These are phyloP conservation scores for Mentha longifolia DNA, from an alignment of 257 asterid species.

Conservation along the genomic window DNA sequence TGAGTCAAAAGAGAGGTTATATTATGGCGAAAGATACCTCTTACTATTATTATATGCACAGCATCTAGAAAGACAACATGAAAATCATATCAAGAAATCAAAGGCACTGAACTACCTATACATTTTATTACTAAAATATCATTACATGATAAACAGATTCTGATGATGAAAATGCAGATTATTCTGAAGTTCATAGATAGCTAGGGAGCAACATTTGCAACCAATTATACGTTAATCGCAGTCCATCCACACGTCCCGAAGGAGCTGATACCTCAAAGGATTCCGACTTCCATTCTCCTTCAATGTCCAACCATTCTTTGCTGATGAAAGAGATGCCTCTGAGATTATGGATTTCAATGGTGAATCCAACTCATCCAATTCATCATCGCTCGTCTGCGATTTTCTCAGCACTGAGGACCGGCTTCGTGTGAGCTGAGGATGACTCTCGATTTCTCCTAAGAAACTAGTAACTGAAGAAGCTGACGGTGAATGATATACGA, in stretches of 20 bases:
- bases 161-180: background rate
- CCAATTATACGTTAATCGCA: slow-evolving; percentile 30
- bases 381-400: slow-evolving; percentile 82
- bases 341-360: slow-evolving; percentile 58
- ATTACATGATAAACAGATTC: background rate
- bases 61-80: background rate
- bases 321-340: slow-evolving; percentile 46
- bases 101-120: background rate
- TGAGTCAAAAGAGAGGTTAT: no score
- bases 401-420: slow-evolving; percentile 71
- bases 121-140: background rate
- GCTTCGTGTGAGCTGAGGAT: slow-evolving; percentile 52
- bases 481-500: slow-evolving; percentile 58
- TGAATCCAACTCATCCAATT: slow-evolving; percentile 70
- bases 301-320: slow-evolving; percentile 41
- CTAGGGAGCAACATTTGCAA: background rate
- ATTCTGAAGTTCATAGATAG: background rate
- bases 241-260: slow-evolving; percentile 65
- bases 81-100: background rate
- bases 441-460: slow-evolving; percentile 49
- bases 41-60: background rate
- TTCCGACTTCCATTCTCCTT: slow-evolving; percentile 46
- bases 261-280: slow-evolving; percentile 67
- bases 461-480: slow-evolving; percentile 49
- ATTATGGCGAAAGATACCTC: background rate